Percentiles rank a stretch among this genome's conserved stretches.
Evolutionary conservation across 2,329 filamentous ascomycete species (phyloP).

Genomic region (Alternaria arbusti): DNA sequence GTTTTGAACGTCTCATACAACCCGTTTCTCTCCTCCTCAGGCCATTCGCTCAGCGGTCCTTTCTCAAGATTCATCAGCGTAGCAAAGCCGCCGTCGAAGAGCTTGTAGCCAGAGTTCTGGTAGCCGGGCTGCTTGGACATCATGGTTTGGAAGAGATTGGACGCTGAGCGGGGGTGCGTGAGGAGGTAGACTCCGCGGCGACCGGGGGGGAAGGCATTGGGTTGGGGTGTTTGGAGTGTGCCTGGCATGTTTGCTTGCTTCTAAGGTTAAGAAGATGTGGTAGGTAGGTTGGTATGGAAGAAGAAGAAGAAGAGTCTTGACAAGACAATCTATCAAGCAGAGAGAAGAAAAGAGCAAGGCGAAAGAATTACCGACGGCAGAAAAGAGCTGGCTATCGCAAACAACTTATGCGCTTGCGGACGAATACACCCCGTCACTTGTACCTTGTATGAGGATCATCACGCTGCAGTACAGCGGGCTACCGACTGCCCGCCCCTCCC

Average conservation of each 20-base stretch:
- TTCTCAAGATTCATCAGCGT: slow-evolving; percentile 3
- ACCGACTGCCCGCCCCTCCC: neutral
- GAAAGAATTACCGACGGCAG: neutral
- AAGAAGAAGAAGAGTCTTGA: neutral
- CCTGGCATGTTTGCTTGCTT: slow-evolving; percentile 12
- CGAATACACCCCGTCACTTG: neutral
- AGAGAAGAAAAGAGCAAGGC: neutral
- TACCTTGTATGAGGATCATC: neutral
- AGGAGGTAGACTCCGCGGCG: slow-evolving; percentile 21
- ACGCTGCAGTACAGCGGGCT: neutral
- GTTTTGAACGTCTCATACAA: slow-evolving; percentile 10
- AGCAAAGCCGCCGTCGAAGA: slow-evolving; percentile 16
- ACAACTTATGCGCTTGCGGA: neutral
- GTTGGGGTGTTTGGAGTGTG: slow-evolving; percentile 2
- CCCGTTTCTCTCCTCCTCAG: slow-evolving; percentile 5
- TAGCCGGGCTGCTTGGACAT: slow-evolving; percentile 24
- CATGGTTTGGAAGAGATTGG: slow-evolving; percentile 27
- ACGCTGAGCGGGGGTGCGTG: slow-evolving; percentile 25
- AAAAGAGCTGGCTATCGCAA: neutral
- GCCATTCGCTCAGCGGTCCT: slow-evolving; percentile 16
- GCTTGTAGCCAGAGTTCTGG: slow-evolving; percentile 20
- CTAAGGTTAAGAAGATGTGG: neutral
- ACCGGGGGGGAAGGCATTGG: neutral
- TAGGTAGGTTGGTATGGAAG: neutral
- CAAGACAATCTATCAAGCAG: neutral